Base-by-base conservation (phyloP, 176 grass and related monocot genomes). In the Ananas comosus region DNA sequence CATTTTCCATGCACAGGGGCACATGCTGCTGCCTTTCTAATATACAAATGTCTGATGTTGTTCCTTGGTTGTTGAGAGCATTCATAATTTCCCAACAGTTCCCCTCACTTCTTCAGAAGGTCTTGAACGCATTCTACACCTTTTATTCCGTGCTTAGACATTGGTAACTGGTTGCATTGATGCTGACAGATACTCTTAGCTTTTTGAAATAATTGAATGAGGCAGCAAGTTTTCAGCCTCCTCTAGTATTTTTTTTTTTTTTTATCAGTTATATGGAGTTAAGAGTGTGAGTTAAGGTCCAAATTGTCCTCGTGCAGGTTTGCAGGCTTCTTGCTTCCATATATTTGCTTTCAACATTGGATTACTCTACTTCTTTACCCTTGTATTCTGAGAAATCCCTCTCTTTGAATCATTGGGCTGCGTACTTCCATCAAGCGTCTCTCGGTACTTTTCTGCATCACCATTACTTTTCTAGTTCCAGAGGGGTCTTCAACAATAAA, bases 371-470 rank as follows among this genome's bases (percentile, higher is more conserved):
- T 14, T 24, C 83, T 9, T 66, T 81, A 72, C 81, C 93, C 79
- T 73, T 76, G 18, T 65, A 61, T 78, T 80, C 69, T 63, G 25
- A 82, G 33, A 80, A 72, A 76, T 87, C 83, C 89, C 78, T 89
- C 64, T 97, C 89, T 53, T 57, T 97, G 76, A 83, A 81, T 79
- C 89, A 87, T 77, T 97, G 93, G 89, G 81, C 81, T 48, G 84
- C 86, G 59, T 97, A 87, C 53, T 97, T 92, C 53, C 93, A 97
- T 79, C 93, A 97, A 74, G 70, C 73, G 68, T 89, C 89, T 72
- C 78, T 97, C 13, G 86, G 93, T 78, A 83, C 79, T 58, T 69
- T 81, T 74, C 71, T 81, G 12, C 71, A 85, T 74, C 77, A 49
- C 50, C 83, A 80, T 57, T 72, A 77, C 68, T 66, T 82, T 85